Conservation (phyloP, 192 early-diverging fungal genomes). For the Coemansia aciculifera region DNA sequence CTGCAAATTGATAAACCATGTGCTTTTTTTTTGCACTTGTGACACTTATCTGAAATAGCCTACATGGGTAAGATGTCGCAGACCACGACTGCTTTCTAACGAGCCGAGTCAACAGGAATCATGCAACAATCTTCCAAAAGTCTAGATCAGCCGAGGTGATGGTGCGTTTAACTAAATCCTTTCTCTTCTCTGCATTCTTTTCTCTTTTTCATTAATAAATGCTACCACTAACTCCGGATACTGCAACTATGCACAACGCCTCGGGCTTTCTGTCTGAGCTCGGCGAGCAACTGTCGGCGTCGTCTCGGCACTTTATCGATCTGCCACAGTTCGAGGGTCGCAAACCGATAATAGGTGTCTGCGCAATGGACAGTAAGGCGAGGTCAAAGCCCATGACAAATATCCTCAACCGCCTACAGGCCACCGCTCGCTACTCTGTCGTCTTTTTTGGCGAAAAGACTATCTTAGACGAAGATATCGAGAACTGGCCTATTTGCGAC, state of each 20-base stretch:
- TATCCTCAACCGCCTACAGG: constrained; percentile 74
- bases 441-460: constrained; percentile 97
- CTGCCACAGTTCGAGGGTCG: constrained; percentile 42
- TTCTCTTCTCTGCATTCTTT: not conserved
- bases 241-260: not conserved
- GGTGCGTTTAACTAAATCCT: not conserved
- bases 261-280: constrained; percentile 28
- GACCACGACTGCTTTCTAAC: not conserved
- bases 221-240: not conserved
- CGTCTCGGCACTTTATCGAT: constrained; percentile 47
- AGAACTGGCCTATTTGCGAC: constrained; percentile 91
- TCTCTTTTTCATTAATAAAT: not conserved
- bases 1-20: too few relatives aligned
- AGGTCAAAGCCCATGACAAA: constrained; percentile 96
- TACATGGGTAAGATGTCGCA: not conserved
- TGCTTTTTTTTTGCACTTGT: not conserved
- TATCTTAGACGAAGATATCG: constrained; percentile 89
- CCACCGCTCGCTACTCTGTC: constrained; percentile 72
- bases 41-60: not conserved
- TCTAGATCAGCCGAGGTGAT: not conserved
- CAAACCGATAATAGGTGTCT: constrained; percentile 71
- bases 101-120: not conserved
- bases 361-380: constrained; percentile 92
- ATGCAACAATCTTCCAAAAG: not conserved
- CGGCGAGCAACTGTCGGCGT: constrained; percentile 18